Base-by-base conservation (phyloP, 129 eudicot species). In the Ambrosia trifida region DNA sequence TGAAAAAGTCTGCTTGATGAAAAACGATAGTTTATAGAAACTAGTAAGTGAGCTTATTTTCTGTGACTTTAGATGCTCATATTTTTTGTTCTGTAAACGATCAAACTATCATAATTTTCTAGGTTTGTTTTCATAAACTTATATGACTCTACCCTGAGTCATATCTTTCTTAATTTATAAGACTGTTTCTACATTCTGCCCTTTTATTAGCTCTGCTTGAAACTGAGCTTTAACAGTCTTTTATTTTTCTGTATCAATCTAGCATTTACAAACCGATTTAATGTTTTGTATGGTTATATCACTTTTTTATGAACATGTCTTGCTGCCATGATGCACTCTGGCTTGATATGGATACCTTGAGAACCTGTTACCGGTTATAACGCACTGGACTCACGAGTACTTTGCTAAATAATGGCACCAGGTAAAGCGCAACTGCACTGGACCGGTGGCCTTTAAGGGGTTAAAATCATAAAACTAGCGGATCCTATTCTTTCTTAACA, bases 1-100 rank as follows among this genome's bases (percentile, higher is more conserved):
- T 94, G 20, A 87, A 84, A 62, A 78, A 84, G 73, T 72, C 95
- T 36, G 65, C 64, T 24, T 85, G 81, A 85, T 35, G 74, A 76
- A 28, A 14, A 13, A 31, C 20, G 12, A 58, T 28, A 5, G 9
- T 6, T 8, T 8, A 8, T 40, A 12, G 17, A 58, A 31, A 19
- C 10, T 31, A 59, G 65, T 31, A 13, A 31, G 65, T 59, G 41
- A 59, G 64, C 18, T 30, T 58, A 30, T 12, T 11, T 28, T 33
- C 6, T 57, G 63, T 57, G 63, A 24, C 38, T 24, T 24, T 28
- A 24, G 11, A 24, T 11, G 35, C 63, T 56, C 36, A 56, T 24
- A 20, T 11, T 3, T 56, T 24, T 56, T 56, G 1, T 59, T 13
- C 41, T 31, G 41, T 59, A 24, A 28, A 4, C 16, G 1, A 57